These are phyloP conservation scores for Microstegium vimineum DNA, from an alignment of 176 grass and related monocot species.

Conservation along the genomic window DNA sequence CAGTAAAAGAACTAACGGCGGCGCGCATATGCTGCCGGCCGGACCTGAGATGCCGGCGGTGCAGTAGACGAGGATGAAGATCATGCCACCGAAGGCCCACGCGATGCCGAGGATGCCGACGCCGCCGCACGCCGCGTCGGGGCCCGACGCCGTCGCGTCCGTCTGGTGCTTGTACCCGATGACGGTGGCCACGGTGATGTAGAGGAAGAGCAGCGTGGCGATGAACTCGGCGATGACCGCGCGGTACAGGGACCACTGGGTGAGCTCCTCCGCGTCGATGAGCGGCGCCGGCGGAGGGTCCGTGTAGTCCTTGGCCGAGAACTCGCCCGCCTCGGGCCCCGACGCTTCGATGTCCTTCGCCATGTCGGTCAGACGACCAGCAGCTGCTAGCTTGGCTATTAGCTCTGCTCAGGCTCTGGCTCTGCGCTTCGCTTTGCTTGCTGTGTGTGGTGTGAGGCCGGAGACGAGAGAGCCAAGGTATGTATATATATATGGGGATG, in stretches of 20 bases:
- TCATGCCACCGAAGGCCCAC: conserved; percentile 89
- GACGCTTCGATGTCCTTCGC: conserved; percentile 70
- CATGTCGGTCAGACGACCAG: conserved; percentile 30
- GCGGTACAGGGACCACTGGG: conserved; percentile 81
- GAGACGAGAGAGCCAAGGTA: conserved; percentile 21
- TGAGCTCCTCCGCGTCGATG: conserved; percentile 60
- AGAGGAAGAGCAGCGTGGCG: conserved; percentile 87
- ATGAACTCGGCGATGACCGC: conserved; percentile 84
- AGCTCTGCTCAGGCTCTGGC: background rate
- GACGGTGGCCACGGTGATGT: conserved; percentile 77
- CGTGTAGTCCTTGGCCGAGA: conserved; percentile 75
- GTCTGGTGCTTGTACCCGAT: conserved; percentile 87
- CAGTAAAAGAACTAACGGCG: no score
- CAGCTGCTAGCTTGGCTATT: background rate
- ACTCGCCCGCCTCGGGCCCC: conserved; percentile 30
- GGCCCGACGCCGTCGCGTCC: conserved; percentile 7
- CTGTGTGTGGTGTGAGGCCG: conserved; percentile 22
- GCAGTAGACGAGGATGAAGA: conserved; percentile 90
- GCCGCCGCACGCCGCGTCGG: conserved; percentile 63
- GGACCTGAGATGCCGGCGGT: conserved; percentile 87
- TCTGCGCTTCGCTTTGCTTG: conserved; percentile 4
- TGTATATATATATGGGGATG: no score
- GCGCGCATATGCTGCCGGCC: no score
- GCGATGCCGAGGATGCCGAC: conserved; percentile 85
- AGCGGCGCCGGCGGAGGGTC: conserved; percentile 81